Conservation (phyloP, 2,329 filamentous ascomycete species). For the Botrytis tulipae region DNA sequence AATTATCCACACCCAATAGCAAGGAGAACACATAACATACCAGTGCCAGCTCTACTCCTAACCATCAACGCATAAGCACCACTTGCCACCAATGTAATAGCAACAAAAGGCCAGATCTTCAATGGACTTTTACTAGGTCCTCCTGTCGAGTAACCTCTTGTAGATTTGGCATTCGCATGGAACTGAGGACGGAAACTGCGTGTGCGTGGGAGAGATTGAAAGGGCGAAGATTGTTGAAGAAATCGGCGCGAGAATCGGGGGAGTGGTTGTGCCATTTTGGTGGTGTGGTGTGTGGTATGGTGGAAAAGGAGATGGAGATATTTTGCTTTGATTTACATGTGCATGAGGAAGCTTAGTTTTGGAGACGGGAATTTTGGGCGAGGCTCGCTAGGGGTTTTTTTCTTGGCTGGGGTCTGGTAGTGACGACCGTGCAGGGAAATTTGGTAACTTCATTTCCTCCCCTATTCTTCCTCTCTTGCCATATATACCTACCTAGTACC, state of each 20-base stretch:
- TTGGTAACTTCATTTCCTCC: background rate
- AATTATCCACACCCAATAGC: background rate
- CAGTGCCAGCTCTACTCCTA: conserved; percentile 44
- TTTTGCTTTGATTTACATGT: conserved; percentile 5
- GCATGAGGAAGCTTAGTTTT: conserved; percentile 5
- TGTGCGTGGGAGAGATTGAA: conserved; percentile 26
- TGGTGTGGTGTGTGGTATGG: background rate
- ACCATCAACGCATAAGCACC: conserved; percentile 52
- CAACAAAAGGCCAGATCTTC: conserved; percentile 42
- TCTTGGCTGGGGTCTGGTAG: background rate
- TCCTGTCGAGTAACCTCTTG: conserved; percentile 35
- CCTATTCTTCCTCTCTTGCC: background rate
- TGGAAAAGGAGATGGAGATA: background rate
- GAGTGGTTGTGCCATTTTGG: conserved; percentile 34
- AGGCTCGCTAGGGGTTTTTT: background rate
- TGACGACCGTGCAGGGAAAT: conserved; percentile 9
- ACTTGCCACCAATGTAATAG: conserved; percentile 47
- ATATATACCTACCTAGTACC: background rate
- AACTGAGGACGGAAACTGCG: conserved; percentile 27
- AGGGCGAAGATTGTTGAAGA: conserved; percentile 29
- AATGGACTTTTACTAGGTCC: conserved; percentile 38
- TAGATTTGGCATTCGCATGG: conserved; percentile 17
- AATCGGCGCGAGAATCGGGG: conserved; percentile 32
- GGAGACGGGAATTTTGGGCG: background rate
- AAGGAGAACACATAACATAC: conserved; percentile 4